Conservation (phyloP, 2,329 filamentous ascomycete genomes). For the Alternaria brassicicola region DNA sequence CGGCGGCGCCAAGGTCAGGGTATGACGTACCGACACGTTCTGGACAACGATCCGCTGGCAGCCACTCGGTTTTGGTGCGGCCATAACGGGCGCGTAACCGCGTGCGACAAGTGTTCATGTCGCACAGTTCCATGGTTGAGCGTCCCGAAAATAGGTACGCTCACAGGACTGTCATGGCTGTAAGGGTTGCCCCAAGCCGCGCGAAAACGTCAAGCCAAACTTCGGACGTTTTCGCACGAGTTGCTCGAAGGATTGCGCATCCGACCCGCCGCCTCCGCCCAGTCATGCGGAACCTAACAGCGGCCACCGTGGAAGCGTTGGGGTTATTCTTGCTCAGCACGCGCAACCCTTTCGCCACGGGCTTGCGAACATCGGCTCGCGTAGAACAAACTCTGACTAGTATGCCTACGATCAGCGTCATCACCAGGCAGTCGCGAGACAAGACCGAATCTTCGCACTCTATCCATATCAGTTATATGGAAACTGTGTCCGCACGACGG, state of each 20-base stretch:
- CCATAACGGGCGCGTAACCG: conserved; percentile 16
- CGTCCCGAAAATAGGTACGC: conserved; percentile 14
- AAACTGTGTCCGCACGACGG: conserved; percentile 18
- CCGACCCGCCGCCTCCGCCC: conserved; percentile 13
- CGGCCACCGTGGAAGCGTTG: conserved; percentile 10
- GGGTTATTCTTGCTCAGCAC: conserved; percentile 20
- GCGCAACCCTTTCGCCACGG: conserved; percentile 36
- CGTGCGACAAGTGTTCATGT: conserved; percentile 7
- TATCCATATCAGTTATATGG: conserved; percentile 19
- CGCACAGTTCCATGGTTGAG: conserved; percentile 7
- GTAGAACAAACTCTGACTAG: conserved; percentile 20
- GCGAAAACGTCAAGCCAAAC: not conserved
- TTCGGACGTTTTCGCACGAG: not conserved
- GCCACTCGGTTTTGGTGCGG: conserved; percentile 11
- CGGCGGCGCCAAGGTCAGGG: conserved; percentile 28
- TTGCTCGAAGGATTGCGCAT: conserved; percentile 3
- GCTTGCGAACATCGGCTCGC: conserved; percentile 9
- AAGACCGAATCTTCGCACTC: conserved; percentile 8
- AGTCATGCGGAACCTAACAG: conserved; percentile 15
- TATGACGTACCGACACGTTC: conserved; percentile 26
- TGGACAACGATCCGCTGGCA: conserved; percentile 22
- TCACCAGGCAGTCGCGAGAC: conserved; percentile 15
- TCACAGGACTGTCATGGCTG: conserved; percentile 6
- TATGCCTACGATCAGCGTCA: conserved; percentile 25
- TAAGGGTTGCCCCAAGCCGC: conserved; percentile 5